Base-by-base conservation (phyloP, 441 rosid species). In the Aleurites moluccanus region DNA sequence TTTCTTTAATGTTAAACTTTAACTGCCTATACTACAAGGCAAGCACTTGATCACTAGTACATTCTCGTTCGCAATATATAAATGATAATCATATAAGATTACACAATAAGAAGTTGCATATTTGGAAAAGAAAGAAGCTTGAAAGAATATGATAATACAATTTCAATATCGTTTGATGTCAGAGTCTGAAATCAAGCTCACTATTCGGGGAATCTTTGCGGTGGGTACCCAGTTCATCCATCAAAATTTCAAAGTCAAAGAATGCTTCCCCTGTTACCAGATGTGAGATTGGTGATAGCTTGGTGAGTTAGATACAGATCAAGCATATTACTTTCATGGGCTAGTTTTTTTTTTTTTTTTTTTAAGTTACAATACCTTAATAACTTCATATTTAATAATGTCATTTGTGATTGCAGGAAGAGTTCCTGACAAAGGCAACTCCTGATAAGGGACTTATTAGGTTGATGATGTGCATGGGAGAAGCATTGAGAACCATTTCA, bases 221-320 rank as follows among this genome's bases (percentile, higher is more conserved):
- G 67, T 40, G 84, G 74, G 79, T 77, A 60, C 90, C 97, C 35
- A 83, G 80, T 81, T 87, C 94, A 63, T 84, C 90, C 62, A 47
- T 83, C 44, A 88, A 82, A 79, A 73, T 82, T 69, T 81, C 87
- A 3, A 93, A 86, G 81, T 65, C 83, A 14, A 91, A 83, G 85
- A 88, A 30, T 73, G 71, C 87, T 75, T 79, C 92, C 52, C 68
- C 64, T 67, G 79, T 86, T 63, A 89, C 93, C 74, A 89, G 81
- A 87, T 87, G 97, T 80, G 98, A 91, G 88, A 85, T 93, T 75
- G 99, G 99, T 30, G 97, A 93, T 40, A 91, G 93, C 89, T 83
- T 96, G 92, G 97, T 95, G 80, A 80, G 85, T 49, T 11, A 20
- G 4, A 13, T 4, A 23, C 1, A 14, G 5, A 20, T 1, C 15